Evolutionary conservation across 257 asterid genomes (phyloP), one percentile per base, ranked within the genome.

Genomic region (Jasminum sambac): DNA sequence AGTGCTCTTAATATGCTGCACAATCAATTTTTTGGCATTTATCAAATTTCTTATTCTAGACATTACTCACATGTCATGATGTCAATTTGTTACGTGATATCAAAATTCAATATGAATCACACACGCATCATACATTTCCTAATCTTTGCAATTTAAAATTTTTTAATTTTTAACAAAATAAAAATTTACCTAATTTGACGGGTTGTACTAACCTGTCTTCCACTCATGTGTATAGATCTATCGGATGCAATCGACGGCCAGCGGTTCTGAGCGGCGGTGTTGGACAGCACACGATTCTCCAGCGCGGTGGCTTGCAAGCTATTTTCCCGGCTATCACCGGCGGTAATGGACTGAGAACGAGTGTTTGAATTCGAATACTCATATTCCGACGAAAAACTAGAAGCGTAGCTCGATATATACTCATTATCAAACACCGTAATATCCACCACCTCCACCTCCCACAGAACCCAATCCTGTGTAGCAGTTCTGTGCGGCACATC

Each of bases 371-470:
- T 55, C 2, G 81, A 57, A 39, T 11, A 71, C 26, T 68, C 63
- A 48, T 67, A 77, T 5, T 66, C 78, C 13, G 83, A 78, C 8
- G 76, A 38, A 21, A 77, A 72, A 43, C 87, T 85, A 0, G 85
- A 80, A 5, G 69, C 79, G 66, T 57, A 40, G 63, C 87, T 81
- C 17, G 73, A 66, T 72, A 85, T 64, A 34, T 83, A 74, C 66
- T 81, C 75, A 23, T 73, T 72, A 8, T 66, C 81, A 8, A 79
- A 37, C 7, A 50, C 78, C 16, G 83, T 69, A 0, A 78, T 34
- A 61, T 87, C 90, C 23, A 84, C 84, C 14, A 62, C 70, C 64
- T 87, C 90, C 3, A 87, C 89, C n/a, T 83, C 89, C 93, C 93
- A 87, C 78, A 82, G 16, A 13, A 87, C 86, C 93, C 93, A 87